Evolutionary conservation across 2,329 filamentous ascomycete species (phyloP), one percentile per base, ranked within the genome.

Genomic region (Phialophora expanda): DNA sequence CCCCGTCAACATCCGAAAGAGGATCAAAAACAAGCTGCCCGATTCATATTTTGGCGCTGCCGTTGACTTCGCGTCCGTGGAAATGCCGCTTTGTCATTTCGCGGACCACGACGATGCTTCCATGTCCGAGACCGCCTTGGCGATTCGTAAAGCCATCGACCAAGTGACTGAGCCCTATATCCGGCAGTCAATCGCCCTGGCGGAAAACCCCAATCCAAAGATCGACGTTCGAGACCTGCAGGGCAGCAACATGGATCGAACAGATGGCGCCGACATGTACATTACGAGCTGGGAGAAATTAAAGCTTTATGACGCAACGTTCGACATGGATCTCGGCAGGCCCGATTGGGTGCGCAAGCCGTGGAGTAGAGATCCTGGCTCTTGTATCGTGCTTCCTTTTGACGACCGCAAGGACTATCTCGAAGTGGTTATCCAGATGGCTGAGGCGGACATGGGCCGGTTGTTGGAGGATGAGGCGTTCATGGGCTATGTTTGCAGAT

Each of bases 1-100:
- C 50, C 76, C 78, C 1, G 73, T 80, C 38, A 76, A 80, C 63
- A 76, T 75, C 3, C 75, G 78, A 3, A 67, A 68, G n/a, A 76
- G 76, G 7, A 76, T 78, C 3, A 71, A 75, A 53, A 76, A 75
- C 20, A 74, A 71, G 0, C 70, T 80, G 2, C 75, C 79, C 58
- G 74, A 75, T 1, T 71, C 73, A 1, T 78, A 77, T 0, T 70
- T 80, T 26, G 79, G 78, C 6, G 79, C 78, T 61, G 79, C 78
- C 62, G 72, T 80, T 11, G 78, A 77, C 50, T 80, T 76, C 65
- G 72, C 78, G 1, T 73, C 73, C 6, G 72, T 75, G 5, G 57
- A 69, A 51, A 46, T 69, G 20, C 63, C 67, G 30, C 65, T 76
- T 54, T 63, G 70, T 7, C 70, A 75, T 50, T 72, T 76, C 26